phyloP scores from a whole-genome alignment of 2,329 filamentous ascomycete genomes.

The Exophiala aquamarina region DNA sequence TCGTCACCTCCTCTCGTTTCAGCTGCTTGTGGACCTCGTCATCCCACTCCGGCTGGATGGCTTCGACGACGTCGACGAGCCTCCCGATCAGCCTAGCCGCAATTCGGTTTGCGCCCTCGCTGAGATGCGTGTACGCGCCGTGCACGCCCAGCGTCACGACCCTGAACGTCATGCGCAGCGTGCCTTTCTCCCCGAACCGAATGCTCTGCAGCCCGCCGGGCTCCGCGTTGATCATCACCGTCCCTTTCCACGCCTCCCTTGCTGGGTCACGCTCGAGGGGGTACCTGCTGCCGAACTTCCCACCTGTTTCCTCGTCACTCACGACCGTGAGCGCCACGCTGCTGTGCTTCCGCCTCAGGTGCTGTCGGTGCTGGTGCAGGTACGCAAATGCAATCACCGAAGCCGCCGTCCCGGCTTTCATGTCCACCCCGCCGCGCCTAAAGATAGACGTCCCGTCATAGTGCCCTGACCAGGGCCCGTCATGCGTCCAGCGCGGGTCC shows the following conservation, averaged over 20 bases:
- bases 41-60: constrained; percentile 31
- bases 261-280: constrained; percentile 33
- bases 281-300: constrained; percentile 38
- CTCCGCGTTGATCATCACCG: constrained; percentile 42
- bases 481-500: constrained; percentile 32
- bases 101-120: constrained; percentile 39
- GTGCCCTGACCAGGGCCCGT: constrained; percentile 40
- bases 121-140: constrained; percentile 42
- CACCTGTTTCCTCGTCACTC: constrained; percentile 44
- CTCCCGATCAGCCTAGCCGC: constrained; percentile 33
- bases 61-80: constrained; percentile 32
- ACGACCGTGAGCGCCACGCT: constrained; percentile 35
- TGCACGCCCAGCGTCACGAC: constrained; percentile 37
- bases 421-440: constrained; percentile 43
- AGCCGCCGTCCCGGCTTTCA: constrained; percentile 46
- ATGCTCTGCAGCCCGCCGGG: constrained; percentile 40
- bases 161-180: constrained; percentile 38
- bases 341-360: constrained; percentile 17
- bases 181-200: constrained; percentile 45
- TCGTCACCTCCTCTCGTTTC: constrained; percentile 31
- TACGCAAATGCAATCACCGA: constrained; percentile 40
- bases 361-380: constrained; percentile 28
- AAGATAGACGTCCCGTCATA: constrained; percentile 35
- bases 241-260: constrained; percentile 36
- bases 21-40: constrained; percentile 32